A percentile compares a stretch with the other conserved stretches of the same genome.
These are phyloP conservation scores for Isoetes engelmannii DNA, from an alignment of 83 land plant genomes.

Conservation along the genomic window DNA sequence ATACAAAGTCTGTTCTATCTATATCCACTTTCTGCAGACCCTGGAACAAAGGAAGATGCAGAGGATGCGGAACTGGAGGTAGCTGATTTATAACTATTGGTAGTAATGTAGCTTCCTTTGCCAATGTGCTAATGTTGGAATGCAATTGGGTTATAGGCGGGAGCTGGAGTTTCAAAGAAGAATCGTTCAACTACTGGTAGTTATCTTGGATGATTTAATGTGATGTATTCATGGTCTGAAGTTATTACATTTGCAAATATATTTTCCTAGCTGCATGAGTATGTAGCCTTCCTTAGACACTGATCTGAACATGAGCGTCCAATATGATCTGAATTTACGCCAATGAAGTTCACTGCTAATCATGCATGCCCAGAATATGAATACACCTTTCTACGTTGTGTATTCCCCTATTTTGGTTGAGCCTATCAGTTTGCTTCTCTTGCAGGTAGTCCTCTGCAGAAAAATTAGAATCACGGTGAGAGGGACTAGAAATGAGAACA, in stretches of 20 bases:
- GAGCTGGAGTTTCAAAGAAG: conserved; percentile 26
- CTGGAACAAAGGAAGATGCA: conserved; percentile 11
- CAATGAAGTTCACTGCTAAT: no score
- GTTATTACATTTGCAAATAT: not conserved
- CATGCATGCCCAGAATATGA: no score
- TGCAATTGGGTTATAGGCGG: not conserved
- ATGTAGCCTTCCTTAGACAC: no score
- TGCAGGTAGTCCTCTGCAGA: no score
- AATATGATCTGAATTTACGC: no score
- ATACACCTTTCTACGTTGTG: no score
- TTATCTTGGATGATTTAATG: not conserved
- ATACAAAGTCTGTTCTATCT: not conserved
- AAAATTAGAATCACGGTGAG: no score
- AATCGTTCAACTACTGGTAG: conserved; percentile 20
- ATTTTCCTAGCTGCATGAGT: no score
- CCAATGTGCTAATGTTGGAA: not conserved
- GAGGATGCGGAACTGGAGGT: conserved; percentile 17
- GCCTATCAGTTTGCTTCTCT: no score
- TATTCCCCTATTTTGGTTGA: no score
- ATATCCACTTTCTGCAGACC: not conserved
- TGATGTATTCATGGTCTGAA: not conserved
- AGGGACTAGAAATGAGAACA: no score
- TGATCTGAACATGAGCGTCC: no score
- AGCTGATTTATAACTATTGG: not conserved
- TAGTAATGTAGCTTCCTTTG: not conserved